Percentiles rank a stretch among this genome's conserved stretches.
phyloP scores from a whole-genome alignment of 768 basidiomycete species.

The Gyrodon lividus region DNA sequence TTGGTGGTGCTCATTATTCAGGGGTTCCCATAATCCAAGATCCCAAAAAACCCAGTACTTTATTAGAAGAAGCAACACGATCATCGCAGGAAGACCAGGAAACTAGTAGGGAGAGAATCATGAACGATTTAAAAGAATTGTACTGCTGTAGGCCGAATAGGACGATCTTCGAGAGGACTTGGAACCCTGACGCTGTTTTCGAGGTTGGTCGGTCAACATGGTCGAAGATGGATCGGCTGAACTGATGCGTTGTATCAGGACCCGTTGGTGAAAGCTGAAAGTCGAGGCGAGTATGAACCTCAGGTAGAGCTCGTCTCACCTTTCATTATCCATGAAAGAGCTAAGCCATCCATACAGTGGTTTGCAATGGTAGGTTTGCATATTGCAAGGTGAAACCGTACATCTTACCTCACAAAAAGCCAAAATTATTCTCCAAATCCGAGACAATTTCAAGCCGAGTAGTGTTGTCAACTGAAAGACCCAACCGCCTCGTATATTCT shows the following conservation, averaged over 20 bases:
- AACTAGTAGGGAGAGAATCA: conserved; percentile 43
- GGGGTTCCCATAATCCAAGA: conserved; percentile 35
- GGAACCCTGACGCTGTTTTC: conserved; percentile 53
- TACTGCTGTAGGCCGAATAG: conserved; percentile 53
- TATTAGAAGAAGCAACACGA: conserved; percentile 24
- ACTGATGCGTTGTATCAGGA: conserved; percentile 34
- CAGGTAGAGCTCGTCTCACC: conserved; percentile 38
- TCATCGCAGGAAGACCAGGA: conserved; percentile 22
- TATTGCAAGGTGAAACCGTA: not conserved
- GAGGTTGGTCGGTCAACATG: conserved; percentile 38
- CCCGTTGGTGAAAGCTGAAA: conserved; percentile 48
- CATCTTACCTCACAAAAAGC: conserved; percentile 33
- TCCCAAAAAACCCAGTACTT: not conserved
- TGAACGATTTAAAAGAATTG: conserved; percentile 58
- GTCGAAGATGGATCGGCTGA: not conserved
- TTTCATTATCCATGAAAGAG: not conserved
- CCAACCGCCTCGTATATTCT: conserved; percentile 59
- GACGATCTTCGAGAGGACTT: conserved; percentile 53
- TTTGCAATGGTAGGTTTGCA: conserved; percentile 45
- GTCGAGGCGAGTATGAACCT: conserved; percentile 50
- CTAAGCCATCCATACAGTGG: conserved; percentile 37
- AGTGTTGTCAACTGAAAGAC: conserved; percentile 55
- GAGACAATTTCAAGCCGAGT: conserved; percentile 51
- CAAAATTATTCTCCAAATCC: conserved; percentile 53
- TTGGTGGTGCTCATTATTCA: conserved; percentile 63